Evolutionary conservation across 306 rosid species (phyloP), one percentile per base, ranked within the genome.

Genomic region (Castanospermum australe): DNA sequence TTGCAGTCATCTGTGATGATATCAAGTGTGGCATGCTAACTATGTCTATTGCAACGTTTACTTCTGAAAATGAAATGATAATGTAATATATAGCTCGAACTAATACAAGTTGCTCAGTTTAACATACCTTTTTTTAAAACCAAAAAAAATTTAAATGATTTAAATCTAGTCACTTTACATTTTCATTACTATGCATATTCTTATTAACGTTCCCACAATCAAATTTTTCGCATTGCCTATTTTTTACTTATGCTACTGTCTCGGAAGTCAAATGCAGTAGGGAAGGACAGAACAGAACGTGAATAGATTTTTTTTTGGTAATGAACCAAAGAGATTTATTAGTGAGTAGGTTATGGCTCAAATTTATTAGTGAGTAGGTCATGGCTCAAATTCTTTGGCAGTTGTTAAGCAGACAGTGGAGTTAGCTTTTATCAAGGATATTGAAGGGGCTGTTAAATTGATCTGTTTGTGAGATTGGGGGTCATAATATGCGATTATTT

Each of bases 21-120:
- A 51, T 81, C 73, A 38, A 67, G 64, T 76, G 78, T 86, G 62
- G 35, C 42, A 30, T 77, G 15, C 63, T 51, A 21, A 75, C 63
- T 50, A 39, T 12, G 44, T 50, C 33, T 44, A 48, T 63, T 75
- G 71, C 62, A 74, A 76, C 75, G 10, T 75, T 59, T 36, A 56
- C 83, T 63, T 48, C 51, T 56, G 41, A n/a, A n/a, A 8, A 45
- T 39, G 35, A 52, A 73, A 76, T 76, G 30, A 39, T 24, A 60
- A 60, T 70, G 77, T 70, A 51, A 20, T 25, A 56, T 57, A 57
- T 66, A 35, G 44, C 63, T 30, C 2, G 0, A 15, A 50, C 70
- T 28, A 30, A 48, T 55, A 5, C 5, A 30, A 9, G 74, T 25
- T 44, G 67, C 17, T 1, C 72, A 51, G 67, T 54, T 67, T 48